Conservation (phyloP, 345 rosid species). For the Camelina hispida region DNA sequence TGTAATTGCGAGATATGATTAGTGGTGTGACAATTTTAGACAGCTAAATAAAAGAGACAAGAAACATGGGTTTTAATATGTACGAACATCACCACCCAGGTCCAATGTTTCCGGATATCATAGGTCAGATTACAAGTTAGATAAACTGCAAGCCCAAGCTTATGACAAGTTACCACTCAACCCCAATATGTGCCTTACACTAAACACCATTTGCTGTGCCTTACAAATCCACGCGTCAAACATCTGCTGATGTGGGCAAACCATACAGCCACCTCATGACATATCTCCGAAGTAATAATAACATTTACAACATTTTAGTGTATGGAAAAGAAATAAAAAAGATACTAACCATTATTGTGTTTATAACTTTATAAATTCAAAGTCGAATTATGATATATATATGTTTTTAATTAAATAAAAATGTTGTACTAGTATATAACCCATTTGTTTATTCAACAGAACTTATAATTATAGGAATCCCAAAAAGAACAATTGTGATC, state of each 20-base stretch:
- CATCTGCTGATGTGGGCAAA: not conserved
- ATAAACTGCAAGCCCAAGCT: too few species aligned
- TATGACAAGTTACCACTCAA: too few species aligned
- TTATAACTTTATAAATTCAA: not conserved
- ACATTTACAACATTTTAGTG: not conserved
- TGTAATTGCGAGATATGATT: too few species aligned
- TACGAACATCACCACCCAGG: too few species aligned
- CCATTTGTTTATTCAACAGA: conserved; percentile 9
- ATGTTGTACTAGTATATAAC: not conserved
- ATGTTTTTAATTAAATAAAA: not conserved
- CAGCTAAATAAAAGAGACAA: not conserved
- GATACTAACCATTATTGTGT: not conserved
- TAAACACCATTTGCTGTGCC: too few species aligned
- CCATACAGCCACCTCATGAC: not conserved
- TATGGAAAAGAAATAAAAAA: not conserved
- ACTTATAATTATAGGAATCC: conserved; percentile 30
- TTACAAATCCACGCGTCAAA: too few species aligned
- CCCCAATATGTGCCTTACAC: too few species aligned
- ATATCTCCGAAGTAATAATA: not conserved
- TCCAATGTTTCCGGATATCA: too few species aligned
- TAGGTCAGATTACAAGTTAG: too few species aligned
- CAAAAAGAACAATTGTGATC: conserved; percentile 35
- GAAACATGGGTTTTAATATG: too few species aligned
- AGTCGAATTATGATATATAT: not conserved
- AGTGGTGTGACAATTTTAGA: not conserved